Evolutionary conservation across 2,329 filamentous ascomycete genomes (phyloP), one percentile per base, ranked within the genome.

Genomic region (Thyridium curvatum): DNA sequence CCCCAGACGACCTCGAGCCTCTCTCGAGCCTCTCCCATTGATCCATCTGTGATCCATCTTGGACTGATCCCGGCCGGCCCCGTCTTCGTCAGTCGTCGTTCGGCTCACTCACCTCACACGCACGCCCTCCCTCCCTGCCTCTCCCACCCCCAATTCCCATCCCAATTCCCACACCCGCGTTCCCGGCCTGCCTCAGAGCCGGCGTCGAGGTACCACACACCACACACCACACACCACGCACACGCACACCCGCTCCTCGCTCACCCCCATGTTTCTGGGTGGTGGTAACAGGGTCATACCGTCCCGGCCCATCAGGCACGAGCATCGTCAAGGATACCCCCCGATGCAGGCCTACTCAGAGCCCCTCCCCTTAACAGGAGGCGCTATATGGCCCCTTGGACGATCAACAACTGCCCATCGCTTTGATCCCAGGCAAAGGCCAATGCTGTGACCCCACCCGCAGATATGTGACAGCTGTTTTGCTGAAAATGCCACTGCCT

Each of bases 401-500:
- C 47, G 52, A 52, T 48, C 46, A 44, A 43, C 44, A 42, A 46
- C 43, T 46, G 41, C 52, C 46, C 41, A 48, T 51, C 48, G 42
- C 47, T 48, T 42, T 62, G 57, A 58, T 64, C 61, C 60, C 59
- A 65, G 61, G 52, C 56, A 56, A 57, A 59, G 52, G 40, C 41
- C 45, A 47, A 47, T 47, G 46, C 46, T 47, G 50, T 44, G 41
- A 69, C 65, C 67, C 69, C 69, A 72, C 69, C 60, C 59, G 61
- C 61, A 71, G 10, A 69, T 71, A 70, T 72, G 68, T 72, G 68
- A 73, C 68, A 72, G 63, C 62, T 68, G 61, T 59, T 62, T 56
- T 58, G 44, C 55, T 64, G 59, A 10, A 26, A 26, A n/a, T n/a
- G 62, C 55, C 59, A 60, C 62, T 52, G 58, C 54, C 55, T 61